Base-by-base conservation (phyloP, 1,284 basidiomycete genomes). In the Lignosus rhinocerotis region DNA sequence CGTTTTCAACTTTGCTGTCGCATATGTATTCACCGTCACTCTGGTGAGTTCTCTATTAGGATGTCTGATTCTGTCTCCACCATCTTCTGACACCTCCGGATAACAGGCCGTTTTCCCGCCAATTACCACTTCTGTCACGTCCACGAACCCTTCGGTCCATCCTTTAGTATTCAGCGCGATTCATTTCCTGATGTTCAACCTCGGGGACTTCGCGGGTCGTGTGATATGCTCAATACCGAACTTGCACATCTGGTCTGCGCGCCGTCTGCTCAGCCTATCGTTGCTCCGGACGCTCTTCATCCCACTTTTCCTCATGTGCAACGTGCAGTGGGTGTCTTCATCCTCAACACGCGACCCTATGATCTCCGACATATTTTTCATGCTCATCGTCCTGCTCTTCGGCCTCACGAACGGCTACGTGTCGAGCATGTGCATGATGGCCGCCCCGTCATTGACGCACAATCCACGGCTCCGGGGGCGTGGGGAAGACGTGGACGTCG, bases 251-350 rank as follows among this genome's bases (percentile, higher is more conserved):
- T 92, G 90, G 83, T 86, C 86, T 10, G 80, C 82, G 5, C 78
- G 75, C 38, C 79, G 80, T 36, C 81, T 94, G 30, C 71, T 92
- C 12, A 68, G 70, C 3, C 73, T 93, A 41, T 88, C 93, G 19
- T 70, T 91, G 39, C 72, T 82, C 2, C 86, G 93, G 45, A 89
- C 88, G 0, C 68, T 89, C 36, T 95, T 96, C 74, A 84, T 96
- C 58, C 92, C 92, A 30, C 69, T 95, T 44, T 89, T 96, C 73
- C 80, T 96, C 19, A 79, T 89, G 70, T 96, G 93, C 79, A 96
- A 96, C 69, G 70, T 93, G 38, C 82, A 84, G 63, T 79, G 79
- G 44, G 75, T 79, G 39, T 68, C 72, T 9, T 43, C 69, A 6
- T 56, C 73, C 12, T 59, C 72, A 6, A 25, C 53, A 10, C 21